Conservation (phyloP, 345 rosid genomes). For the Isatis tinctoria region DNA sequence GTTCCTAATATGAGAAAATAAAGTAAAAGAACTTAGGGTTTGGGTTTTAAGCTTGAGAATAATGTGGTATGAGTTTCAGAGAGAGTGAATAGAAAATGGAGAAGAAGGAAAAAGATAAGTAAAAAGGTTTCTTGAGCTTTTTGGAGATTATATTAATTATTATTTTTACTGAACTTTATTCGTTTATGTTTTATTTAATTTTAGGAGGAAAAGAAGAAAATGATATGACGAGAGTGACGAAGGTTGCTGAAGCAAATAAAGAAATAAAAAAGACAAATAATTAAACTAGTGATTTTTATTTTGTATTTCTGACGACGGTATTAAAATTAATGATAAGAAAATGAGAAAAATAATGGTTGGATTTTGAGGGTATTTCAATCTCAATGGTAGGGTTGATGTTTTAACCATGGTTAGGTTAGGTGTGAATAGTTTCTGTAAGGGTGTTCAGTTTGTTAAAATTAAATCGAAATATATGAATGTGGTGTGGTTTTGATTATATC, state of each 20-base stretch:
- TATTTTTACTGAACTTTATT: background rate
- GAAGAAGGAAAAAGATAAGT: conserved; percentile 17
- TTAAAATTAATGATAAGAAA: background rate
- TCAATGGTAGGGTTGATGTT: background rate
- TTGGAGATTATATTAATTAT: conserved; percentile 10
- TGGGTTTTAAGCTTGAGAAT: conserved; percentile 9
- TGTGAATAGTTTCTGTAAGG: background rate
- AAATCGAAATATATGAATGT: too few species aligned
- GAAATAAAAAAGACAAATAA: conserved; percentile 1
- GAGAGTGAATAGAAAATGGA: conserved; percentile 17
- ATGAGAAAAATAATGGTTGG: background rate
- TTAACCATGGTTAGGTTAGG: conserved; percentile 30
- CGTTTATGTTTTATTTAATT: background rate
- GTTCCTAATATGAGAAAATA: background rate
- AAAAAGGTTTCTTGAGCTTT: conserved; percentile 22
- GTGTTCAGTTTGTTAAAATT: too few species aligned
- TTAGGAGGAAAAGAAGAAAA: conserved; percentile 13
- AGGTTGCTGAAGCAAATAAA: conserved; percentile 24
- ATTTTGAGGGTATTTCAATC: background rate
- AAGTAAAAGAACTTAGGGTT: background rate
- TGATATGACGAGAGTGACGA: conserved; percentile 28
- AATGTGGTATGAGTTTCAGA: conserved; percentile 4
- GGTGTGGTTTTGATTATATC: too few species aligned
- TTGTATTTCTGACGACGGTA: background rate
- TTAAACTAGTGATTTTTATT: background rate